These are phyloP conservation scores for Backusella westeae DNA, from an alignment of 192 early-diverging fungal species.

Conservation along the genomic window DNA sequence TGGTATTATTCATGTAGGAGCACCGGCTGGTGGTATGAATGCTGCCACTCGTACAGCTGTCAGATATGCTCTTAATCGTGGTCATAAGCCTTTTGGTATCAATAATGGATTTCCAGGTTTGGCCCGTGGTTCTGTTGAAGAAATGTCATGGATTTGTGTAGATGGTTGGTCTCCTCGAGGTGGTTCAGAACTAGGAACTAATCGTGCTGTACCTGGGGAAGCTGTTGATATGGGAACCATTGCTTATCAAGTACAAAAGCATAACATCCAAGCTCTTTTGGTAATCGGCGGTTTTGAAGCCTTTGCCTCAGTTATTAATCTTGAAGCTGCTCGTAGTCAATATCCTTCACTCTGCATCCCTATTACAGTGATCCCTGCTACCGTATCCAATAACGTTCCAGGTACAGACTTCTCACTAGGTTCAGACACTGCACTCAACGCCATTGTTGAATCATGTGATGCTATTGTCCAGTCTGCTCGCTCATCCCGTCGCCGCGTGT, in stretches of 20 bases:
- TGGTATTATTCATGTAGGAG: constrained; percentile 90
- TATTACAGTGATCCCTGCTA: constrained; percentile 89
- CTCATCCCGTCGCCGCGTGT: constrained; percentile 86
- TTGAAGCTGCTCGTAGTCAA: constrained; percentile 66
- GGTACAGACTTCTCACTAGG: constrained; percentile 95
- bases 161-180: constrained; percentile 89
- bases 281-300: constrained; percentile 96
- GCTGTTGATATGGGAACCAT: constrained; percentile 74
- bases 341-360: constrained; percentile 97
- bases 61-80: constrained; percentile 82
- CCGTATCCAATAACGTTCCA: constrained; percentile 96
- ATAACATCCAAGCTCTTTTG: constrained; percentile 83
- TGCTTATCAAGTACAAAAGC: constrained; percentile 91
- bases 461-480: constrained; percentile 90
- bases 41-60: constrained; percentile 89
- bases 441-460: constrained; percentile 87
- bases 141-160: constrained; percentile 80
- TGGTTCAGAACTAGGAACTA: constrained; percentile 91
- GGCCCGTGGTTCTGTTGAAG: constrained; percentile 72
- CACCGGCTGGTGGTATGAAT: constrained; percentile 98
- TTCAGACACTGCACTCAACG: constrained; percentile 91
- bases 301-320: constrained; percentile 69
- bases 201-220: constrained; percentile 83
- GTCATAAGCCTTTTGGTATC: constrained; percentile 83
- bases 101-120: constrained; percentile 92